These are phyloP conservation scores for Camelina hispida DNA, from an alignment of 345 rosid genomes.

Conservation along the genomic window DNA sequence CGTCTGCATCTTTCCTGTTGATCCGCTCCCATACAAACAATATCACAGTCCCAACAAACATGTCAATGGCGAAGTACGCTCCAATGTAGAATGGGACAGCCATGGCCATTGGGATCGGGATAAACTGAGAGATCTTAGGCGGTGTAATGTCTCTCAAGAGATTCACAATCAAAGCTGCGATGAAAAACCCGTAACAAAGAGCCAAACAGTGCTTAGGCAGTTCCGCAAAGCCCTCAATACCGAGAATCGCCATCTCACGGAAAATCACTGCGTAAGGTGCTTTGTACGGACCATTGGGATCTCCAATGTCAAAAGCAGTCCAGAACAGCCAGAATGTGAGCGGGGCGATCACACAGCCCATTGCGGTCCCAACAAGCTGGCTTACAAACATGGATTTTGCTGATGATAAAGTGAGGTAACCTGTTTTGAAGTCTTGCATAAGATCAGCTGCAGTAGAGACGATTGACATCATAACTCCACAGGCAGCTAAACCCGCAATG, in stretches of 20 bases:
- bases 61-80: slow-evolving; percentile 90
- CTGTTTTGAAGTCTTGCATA: slow-evolving; percentile 96
- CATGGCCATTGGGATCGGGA: slow-evolving; percentile 94
- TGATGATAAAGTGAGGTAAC: slow-evolving; percentile 84
- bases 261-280: slow-evolving; percentile 89
- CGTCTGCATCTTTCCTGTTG: slow-evolving; percentile 72
- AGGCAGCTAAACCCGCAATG: slow-evolving; percentile 86
- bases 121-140: slow-evolving; percentile 66
- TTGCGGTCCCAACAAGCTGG: slow-evolving; percentile 80
- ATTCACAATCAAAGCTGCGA: slow-evolving; percentile 65
- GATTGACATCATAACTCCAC: slow-evolving; percentile 90
- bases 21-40: slow-evolving; percentile 75
- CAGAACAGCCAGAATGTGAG: slow-evolving; percentile 89
- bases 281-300: slow-evolving; percentile 83
- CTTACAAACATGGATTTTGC: slow-evolving; percentile 94
- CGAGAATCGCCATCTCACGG: slow-evolving; percentile 90
- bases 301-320: slow-evolving; percentile 87
- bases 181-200: slow-evolving; percentile 72
- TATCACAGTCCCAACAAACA: slow-evolving; percentile 83
- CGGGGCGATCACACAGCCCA: slow-evolving; percentile 94
- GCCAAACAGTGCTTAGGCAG: slow-evolving; percentile 83
- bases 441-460: slow-evolving; percentile 96
- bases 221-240: slow-evolving; percentile 76
- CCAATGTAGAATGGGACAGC: slow-evolving; percentile 90
- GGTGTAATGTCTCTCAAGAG: slow-evolving; percentile 77